Percentiles rank a stretch among this genome's conserved stretches.
Conservation (phyloP, 176 grass and related monocot species). For the Puccinellia tenuiflora region DNA sequence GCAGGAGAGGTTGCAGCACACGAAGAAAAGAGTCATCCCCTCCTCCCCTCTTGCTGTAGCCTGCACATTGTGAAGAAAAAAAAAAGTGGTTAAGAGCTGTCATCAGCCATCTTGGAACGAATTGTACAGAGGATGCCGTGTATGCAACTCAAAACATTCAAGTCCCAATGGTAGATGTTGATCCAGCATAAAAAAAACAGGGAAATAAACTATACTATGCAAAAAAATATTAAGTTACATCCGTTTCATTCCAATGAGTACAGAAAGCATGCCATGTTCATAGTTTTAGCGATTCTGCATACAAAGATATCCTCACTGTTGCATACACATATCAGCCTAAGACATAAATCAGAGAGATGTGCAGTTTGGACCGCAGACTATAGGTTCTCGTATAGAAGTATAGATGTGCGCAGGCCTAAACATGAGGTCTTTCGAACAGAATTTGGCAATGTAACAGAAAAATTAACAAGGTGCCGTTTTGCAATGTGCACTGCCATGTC, state of each 20-base stretch:
- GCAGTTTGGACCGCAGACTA: not conserved
- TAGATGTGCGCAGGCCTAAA: no score
- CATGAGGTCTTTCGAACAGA: no score
- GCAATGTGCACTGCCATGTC: not conserved
- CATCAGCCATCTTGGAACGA: not conserved
- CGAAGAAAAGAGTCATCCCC: constrained; percentile 57
- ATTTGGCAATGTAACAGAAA: not conserved
- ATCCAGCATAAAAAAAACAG: not conserved
- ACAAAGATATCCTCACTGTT: not conserved
- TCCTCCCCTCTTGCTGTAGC: constrained; percentile 55
- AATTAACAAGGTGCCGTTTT: not conserved
- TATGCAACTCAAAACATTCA: not conserved
- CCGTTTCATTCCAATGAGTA: not conserved
- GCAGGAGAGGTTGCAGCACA: constrained; percentile 51
- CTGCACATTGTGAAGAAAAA: not conserved
- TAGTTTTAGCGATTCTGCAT: not conserved
- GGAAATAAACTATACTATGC: not conserved
- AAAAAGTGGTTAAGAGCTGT: not conserved
- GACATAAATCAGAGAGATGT: not conserved
- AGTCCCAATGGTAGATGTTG: not conserved
- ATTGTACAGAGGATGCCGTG: not conserved
- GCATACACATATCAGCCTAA: not conserved
- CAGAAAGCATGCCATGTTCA: not conserved
- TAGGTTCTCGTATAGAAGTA: no score
- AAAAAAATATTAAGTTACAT: not conserved